These are phyloP conservation scores for Penicillium flavigenum DNA, from an alignment of 495 filamentous ascomycete genomes.

Conservation along the genomic window DNA sequence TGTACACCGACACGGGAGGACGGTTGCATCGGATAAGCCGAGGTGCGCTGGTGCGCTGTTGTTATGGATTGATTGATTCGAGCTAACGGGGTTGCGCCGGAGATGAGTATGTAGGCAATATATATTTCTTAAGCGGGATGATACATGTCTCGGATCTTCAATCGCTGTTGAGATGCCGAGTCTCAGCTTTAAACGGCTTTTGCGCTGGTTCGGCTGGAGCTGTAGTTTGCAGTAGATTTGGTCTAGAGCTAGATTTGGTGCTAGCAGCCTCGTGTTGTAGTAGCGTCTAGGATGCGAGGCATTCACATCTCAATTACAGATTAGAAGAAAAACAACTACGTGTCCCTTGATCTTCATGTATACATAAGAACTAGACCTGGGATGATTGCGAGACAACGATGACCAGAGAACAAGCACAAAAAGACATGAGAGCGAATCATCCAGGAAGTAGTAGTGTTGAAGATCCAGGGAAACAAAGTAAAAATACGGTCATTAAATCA, in stretches of 20 bases:
- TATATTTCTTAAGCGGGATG: not conserved
- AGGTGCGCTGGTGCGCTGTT: not conserved
- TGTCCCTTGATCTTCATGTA: not conserved
- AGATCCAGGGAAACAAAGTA: slow-evolving; percentile 12
- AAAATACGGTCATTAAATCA: slow-evolving; percentile 35
- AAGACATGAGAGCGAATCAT: not conserved
- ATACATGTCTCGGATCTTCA: not conserved
- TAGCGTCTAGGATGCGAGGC: not conserved
- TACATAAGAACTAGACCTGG: not conserved
- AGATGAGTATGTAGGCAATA: slow-evolving; percentile 5
- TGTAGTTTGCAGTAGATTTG: not conserved
- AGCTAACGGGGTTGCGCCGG: not conserved
- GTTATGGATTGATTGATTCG: not conserved
- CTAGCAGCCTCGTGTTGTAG: not conserved
- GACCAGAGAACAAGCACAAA: not conserved
- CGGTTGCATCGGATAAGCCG: not conserved
- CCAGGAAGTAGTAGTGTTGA: not conserved
- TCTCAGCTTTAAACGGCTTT: not conserved
- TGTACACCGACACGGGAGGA: slow-evolving; percentile 1
- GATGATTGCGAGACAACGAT: not conserved
- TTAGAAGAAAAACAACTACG: not conserved
- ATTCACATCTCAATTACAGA: not conserved
- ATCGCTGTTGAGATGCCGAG: not conserved
- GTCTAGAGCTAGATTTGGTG: not conserved
- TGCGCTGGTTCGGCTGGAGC: not conserved